Base-by-base conservation (phyloP, 805 yeast species). In the Saccharomycopsis sp. region DNA sequence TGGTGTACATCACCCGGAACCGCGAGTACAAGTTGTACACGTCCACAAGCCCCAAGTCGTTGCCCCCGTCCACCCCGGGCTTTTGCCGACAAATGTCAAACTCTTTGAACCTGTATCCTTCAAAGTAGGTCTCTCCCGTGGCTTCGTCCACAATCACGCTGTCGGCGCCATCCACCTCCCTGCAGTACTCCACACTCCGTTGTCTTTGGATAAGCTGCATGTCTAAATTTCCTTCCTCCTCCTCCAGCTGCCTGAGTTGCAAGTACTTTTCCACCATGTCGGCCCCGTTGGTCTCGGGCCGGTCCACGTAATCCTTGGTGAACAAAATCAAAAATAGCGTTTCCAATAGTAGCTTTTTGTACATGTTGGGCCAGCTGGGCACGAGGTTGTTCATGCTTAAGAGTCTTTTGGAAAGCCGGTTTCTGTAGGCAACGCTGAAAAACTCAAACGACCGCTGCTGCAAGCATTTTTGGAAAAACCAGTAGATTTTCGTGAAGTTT, bases 401-500 rank as follows among this genome's bases (percentile, higher is more conserved):
- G 16, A 42, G 19, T 20, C 49, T 41, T 29, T 33, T 45, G 16
- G 43, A 34, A 2, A 45, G 18, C 19, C 36, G 36, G n/a, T 19
- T 31, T 17, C 31, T 38, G 18, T 45, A 45, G 30, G 29, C 29
- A 13, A 17, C 29, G 13, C 39, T 33, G 19, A 45, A 45, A 27
- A 35, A 10, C 30, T 32, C 46, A 18, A 25, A 23, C 6, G 32
- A 30, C 15, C 22, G 27, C 15, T 12, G 16, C 9, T 34, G 30
- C 16, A 22, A 36, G 16, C 37, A 30, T 18, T 27, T 38, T 9
- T 19, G 10, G 34, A 42, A 42, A 19, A 42, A 31, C 43, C 40
- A 39, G 12, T 34, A 26, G 27, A 45, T 31, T 15, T 29, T 12
- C 16, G 10, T 16, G 18, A 36, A 42, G 10, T 39, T 26, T 30